Evolutionary conservation across 345 rosid genomes (phyloP).

Genomic region (Stellera chamaejasme): DNA sequence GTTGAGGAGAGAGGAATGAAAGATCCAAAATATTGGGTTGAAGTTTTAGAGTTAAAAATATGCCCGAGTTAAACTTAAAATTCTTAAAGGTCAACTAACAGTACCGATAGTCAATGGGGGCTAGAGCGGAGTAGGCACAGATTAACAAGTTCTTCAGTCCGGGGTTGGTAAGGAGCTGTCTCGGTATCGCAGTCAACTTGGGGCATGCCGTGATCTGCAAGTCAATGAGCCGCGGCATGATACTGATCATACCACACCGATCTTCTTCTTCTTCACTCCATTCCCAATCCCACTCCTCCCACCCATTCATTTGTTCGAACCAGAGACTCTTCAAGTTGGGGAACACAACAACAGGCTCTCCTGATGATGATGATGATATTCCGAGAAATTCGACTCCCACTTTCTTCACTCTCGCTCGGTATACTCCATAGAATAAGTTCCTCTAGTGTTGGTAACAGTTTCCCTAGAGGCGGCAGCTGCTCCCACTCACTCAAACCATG

Average conservation of each 20-base stretch:
- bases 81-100: no score
- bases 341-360: neutral
- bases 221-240: slow-evolving; percentile 5
- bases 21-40: no score
- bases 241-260: neutral
- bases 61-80: no score
- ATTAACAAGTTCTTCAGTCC: slow-evolving; percentile 1
- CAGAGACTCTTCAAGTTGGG: slow-evolving; percentile 9
- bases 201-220: neutral
- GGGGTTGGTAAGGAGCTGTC: neutral
- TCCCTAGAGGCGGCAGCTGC: slow-evolving; percentile 11
- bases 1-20: no score
- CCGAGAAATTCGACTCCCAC: slow-evolving; percentile 11
- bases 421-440: slow-evolving; percentile 3
- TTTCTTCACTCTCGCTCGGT: neutral
- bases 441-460: slow-evolving; percentile 11
- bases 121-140: neutral
- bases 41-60: no score
- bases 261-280: neutral
- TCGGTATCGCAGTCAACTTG: slow-evolving; percentile 10
- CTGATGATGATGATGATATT: neutral
- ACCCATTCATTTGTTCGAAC: neutral
- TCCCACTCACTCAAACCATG: neutral
- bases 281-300: slow-evolving; percentile 8
- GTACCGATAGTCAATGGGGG: no score